phyloP scores from a whole-genome alignment of 441 rosid genomes.

The Biscutella laevigata region DNA sequence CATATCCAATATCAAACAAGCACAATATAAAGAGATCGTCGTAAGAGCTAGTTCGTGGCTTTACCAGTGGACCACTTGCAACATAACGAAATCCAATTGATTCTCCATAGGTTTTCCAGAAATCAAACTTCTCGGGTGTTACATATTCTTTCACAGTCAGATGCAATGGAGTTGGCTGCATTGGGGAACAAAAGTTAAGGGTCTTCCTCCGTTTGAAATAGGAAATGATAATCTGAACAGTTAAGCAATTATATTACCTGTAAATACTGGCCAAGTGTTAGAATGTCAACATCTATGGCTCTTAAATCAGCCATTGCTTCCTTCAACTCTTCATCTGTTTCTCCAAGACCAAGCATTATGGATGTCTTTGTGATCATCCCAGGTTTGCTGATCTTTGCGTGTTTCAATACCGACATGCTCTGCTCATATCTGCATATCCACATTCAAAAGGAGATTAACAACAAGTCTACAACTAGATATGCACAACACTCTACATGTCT shows the following conservation, averaged over 20 bases:
- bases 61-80: constrained; percentile 95
- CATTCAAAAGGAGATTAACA: not conserved
- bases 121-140: constrained; percentile 80
- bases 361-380: constrained; percentile 90
- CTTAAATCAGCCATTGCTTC: constrained; percentile 84
- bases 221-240: not conserved
- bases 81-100: constrained; percentile 88
- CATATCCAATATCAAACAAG: not conserved
- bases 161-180: constrained; percentile 93
- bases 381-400: constrained; percentile 69
- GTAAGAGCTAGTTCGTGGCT: constrained; percentile 7
- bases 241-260: constrained; percentile 40
- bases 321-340: constrained; percentile 78
- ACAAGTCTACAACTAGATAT: not conserved
- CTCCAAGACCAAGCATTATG: constrained; percentile 96
- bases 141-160: constrained; percentile 93
- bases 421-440: constrained; percentile 67
- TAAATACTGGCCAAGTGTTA: constrained; percentile 93
- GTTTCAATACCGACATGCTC: constrained; percentile 78
- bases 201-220: not conserved
- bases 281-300: constrained; percentile 81
- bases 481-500: not conserved
- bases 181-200: constrained; percentile 2
- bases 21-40: not conserved
- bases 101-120: constrained; percentile 93